Conservation (phyloP, 1,284 basidiomycete genomes). For the Fomes fomentarius region DNA sequence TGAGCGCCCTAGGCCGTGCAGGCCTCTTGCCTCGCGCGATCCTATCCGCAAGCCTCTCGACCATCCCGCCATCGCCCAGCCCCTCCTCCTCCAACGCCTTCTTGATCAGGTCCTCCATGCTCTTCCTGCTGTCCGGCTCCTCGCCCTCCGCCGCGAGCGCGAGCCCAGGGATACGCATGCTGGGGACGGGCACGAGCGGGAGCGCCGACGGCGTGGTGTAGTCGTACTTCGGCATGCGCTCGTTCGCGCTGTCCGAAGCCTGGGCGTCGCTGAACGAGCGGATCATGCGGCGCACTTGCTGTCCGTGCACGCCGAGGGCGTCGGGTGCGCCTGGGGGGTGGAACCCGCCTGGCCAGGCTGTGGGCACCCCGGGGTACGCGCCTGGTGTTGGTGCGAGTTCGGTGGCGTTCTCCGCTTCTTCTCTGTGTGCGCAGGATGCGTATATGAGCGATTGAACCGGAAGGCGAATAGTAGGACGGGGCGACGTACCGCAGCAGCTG, state of each 20-base stretch:
- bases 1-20: slow-evolving; percentile 55
- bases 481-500: slow-evolving; percentile 76
- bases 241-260: slow-evolving; percentile 91
- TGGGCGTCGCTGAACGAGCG: slow-evolving; percentile 94
- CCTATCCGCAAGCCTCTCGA: slow-evolving; percentile 62
- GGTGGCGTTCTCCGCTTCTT: slow-evolving; percentile 93
- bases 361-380: slow-evolving; percentile 42
- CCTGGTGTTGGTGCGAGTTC: slow-evolving; percentile 57
- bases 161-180: slow-evolving; percentile 57
- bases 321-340: slow-evolving; percentile 50
- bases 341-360: slow-evolving; percentile 47
- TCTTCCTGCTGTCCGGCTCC: slow-evolving; percentile 28
- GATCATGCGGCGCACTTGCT: slow-evolving; percentile 80
- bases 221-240: slow-evolving; percentile 78
- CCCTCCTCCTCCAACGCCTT: slow-evolving; percentile 69
- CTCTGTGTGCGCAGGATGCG: slow-evolving; percentile 48
- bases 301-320: slow-evolving; percentile 58
- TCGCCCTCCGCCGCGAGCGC: slow-evolving; percentile 17
- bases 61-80: slow-evolving; percentile 47
- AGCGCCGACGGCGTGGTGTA: slow-evolving; percentile 39
- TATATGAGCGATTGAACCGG: slow-evolving; percentile 3
- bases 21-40: slow-evolving; percentile 55
- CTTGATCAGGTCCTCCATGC: slow-evolving; percentile 87
- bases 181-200: slow-evolving; percentile 60
- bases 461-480: neutral